Evolutionary conservation across 257 asterid species (phyloP), one percentile per base, ranked within the genome.

Genomic region (Coffea canephora): DNA sequence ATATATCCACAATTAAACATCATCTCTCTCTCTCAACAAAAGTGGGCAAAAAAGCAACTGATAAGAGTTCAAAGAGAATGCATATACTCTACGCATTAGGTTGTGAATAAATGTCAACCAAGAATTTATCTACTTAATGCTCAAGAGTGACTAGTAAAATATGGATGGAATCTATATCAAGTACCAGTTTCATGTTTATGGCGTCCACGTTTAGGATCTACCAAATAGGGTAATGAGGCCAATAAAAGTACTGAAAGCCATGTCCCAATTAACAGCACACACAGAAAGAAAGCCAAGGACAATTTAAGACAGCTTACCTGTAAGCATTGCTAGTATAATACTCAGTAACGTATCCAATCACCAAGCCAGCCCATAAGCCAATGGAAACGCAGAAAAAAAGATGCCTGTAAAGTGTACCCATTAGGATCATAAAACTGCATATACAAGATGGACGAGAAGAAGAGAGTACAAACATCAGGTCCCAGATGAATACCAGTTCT

Each of bases 361-460:
- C 86, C 71, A 94, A 97, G 81, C 98, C 98, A 78, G 98, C 97
- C 98, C 98, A 94, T 50, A 94, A 96, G 72, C 98, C 98, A 69
- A 94, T 96, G 41, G 90, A 88, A 25, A 94, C 98, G 84, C 98
- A 92, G 61, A 94, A 86, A 83, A 92, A 92, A 49, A 92, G 90
- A 80, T 91, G 90, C 98, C 98, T 94, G 97, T 61, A 67, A 67
- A 77, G 55, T n/a, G 72, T 59, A 57, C 34, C 71, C 1, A 48
- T 77, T 14, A 77, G 16, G 25, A 15, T 18, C 23, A 41, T 3
- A n/a, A 52, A 21, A 62, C 70, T 48, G 9, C 31, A 69, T 31
- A 12, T 50, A 15, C 3, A 68, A 46, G 34, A 31, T 31, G 34
- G 14, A 54, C 52, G 34, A 45, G 48, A 73, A 67, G 69, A 0